A percentile compares a stretch with the other conserved stretches of the same genome.
phyloP scores from a whole-genome alignment of 2,329 filamentous ascomycete species.

The Penicillium sclerotigenum region DNA sequence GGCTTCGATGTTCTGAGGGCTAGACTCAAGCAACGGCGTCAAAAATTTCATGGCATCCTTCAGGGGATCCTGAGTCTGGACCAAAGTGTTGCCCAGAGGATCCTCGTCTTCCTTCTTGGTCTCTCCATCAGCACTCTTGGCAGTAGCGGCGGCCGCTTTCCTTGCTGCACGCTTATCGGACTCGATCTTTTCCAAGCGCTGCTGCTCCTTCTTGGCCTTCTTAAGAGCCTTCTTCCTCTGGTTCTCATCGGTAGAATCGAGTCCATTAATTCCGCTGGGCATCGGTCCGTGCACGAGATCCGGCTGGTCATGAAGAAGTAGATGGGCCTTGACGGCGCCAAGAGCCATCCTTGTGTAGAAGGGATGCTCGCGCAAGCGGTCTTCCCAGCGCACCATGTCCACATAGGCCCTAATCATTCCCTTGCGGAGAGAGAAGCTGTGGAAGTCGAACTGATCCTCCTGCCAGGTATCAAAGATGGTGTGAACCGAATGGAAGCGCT shows the following conservation, averaged over 20 bases:
- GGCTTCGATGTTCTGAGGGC: slow-evolving; percentile 73
- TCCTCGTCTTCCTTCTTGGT: slow-evolving; percentile 87
- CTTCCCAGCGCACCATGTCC: slow-evolving; percentile 96
- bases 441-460: slow-evolving; percentile 98
- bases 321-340: slow-evolving; percentile 74
- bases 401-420: slow-evolving; percentile 93
- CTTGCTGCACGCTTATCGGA: slow-evolving; percentile 83
- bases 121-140: slow-evolving; percentile 55
- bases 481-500: slow-evolving; percentile 82
- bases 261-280: slow-evolving; percentile 54
- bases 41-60: slow-evolving; percentile 86
- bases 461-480: slow-evolving; percentile 97
- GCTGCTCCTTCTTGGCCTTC: slow-evolving; percentile 80
- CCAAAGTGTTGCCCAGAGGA: slow-evolving; percentile 75
- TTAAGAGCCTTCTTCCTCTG: slow-evolving; percentile 85
- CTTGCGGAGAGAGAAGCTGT: slow-evolving; percentile 94
- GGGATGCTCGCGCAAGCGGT: slow-evolving; percentile 83
- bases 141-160: slow-evolving; percentile 63
- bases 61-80: slow-evolving; percentile 76
- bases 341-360: slow-evolving; percentile 85
- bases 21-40: slow-evolving; percentile 74
- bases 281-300: slow-evolving; percentile 59
- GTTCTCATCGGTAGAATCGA: slow-evolving; percentile 52
- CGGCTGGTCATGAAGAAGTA: slow-evolving; percentile 73
- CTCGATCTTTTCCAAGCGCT: slow-evolving; percentile 71